A percentile compares a stretch with the other conserved stretches of the same genome.
phyloP scores from a whole-genome alignment of 495 filamentous ascomycete species.

The Antarctomyces pellizariae region DNA sequence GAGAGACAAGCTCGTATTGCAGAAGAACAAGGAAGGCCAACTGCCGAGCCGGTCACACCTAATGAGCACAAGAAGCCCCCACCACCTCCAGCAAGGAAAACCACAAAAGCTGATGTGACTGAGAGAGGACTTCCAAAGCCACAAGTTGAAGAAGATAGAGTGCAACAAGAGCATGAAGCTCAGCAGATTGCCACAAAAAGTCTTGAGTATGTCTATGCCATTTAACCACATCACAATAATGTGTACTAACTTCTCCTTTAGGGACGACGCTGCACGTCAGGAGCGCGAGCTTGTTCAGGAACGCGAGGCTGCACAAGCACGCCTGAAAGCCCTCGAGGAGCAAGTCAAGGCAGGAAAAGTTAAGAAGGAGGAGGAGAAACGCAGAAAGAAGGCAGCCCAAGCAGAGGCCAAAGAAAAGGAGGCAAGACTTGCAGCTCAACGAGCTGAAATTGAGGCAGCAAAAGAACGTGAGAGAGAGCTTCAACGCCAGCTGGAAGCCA shows the following conservation, averaged over 20 bases:
- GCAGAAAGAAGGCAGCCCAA: slow-evolving; percentile 65
- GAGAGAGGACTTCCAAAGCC: slow-evolving; percentile 19
- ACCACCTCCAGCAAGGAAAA: slow-evolving; percentile 63
- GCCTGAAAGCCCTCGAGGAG: slow-evolving; percentile 73
- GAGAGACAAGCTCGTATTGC: slow-evolving; percentile 69
- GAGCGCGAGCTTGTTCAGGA: slow-evolving; percentile 62
- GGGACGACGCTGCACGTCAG: slow-evolving; percentile 49
- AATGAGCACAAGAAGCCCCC: slow-evolving; percentile 48
- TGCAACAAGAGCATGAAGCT: slow-evolving; percentile 47
- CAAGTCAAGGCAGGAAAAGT: slow-evolving; percentile 84
- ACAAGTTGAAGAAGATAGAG: slow-evolving; percentile 30
- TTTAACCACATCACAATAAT: slow-evolving; percentile 7
- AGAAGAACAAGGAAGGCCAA: slow-evolving; percentile 51
- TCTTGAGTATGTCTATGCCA: slow-evolving; percentile 54
- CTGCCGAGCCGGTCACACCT: slow-evolving; percentile 11
- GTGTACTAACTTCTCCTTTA: slow-evolving; percentile 21
- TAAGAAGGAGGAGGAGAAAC: slow-evolving; percentile 93
- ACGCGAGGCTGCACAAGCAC: slow-evolving; percentile 57
- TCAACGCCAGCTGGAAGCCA: slow-evolving; percentile 61
- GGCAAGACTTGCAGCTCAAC: slow-evolving; percentile 55
- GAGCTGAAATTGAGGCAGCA: slow-evolving; percentile 79
- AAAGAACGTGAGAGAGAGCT: slow-evolving; percentile 72
- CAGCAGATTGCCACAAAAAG: slow-evolving; percentile 50
- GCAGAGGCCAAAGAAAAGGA: slow-evolving; percentile 80
- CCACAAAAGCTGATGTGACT: slow-evolving; percentile 34